Evolutionary conservation across 805 yeast species (phyloP).

Genomic region (Saccharomycopsis guyanensis): DNA sequence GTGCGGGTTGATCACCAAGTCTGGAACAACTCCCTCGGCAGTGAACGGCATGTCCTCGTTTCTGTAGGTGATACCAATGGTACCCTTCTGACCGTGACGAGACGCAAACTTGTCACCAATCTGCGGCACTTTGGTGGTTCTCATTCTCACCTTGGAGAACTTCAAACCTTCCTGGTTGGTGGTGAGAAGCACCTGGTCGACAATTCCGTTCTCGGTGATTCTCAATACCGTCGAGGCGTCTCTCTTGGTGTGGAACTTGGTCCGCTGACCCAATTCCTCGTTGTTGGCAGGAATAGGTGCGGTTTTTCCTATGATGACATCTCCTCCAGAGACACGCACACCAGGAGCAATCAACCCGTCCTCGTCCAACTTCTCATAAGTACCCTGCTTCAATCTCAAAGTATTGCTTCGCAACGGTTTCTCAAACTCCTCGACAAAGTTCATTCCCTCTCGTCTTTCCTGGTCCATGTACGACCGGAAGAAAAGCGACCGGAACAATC

Average conservation of each 20-base stretch:
- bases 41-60: conserved; percentile 99
- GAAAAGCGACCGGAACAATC: conserved; percentile 89
- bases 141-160: conserved; percentile 96
- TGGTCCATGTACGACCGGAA: conserved; percentile 98
- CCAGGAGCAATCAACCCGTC: conserved; percentile 99
- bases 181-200: conserved; percentile 93
- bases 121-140: conserved; percentile 97
- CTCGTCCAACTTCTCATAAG: conserved; percentile 95
- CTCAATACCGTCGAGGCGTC: conserved; percentile 97
- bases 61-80: conserved; percentile 97
- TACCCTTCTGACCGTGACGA: conserved; percentile 99
- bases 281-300: conserved; percentile 99
- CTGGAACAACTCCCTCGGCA: conserved; percentile 94
- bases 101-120: conserved; percentile 99
- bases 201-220: conserved; percentile 96
- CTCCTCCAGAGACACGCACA: conserved; percentile 97
- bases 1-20: conserved; percentile 95
- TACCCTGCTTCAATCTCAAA: conserved; percentile 91
- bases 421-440: conserved; percentile 95
- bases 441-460: conserved; percentile 97
- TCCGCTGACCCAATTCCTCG: conserved; percentile 97
- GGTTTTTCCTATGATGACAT: conserved; percentile 96
- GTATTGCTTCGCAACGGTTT: conserved; percentile 95
- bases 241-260: conserved; percentile 95
- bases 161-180: conserved; percentile 98